Evolutionary conservation across 495 filamentous ascomycete genomes (phyloP), one percentile per base, ranked within the genome.

Genomic region (Rusavskia elegans): DNA sequence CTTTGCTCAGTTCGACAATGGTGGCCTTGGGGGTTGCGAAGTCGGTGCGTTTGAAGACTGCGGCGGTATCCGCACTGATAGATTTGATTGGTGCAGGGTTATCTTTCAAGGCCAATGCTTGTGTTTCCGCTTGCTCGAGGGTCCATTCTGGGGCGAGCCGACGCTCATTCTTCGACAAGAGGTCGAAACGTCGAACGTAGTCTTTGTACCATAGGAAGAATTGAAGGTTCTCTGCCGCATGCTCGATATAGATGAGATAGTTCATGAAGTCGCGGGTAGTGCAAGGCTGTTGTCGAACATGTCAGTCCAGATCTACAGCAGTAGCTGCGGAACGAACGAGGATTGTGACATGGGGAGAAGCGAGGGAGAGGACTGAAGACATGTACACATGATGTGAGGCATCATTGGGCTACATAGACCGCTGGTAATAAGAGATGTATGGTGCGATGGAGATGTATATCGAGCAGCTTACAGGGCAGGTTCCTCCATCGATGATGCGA

Each of bases 211-310:
- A 89, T 16, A 89, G 75, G 62, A 71, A 85, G 66, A 89, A 89
- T 63, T 89, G 84, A 29, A 89, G 72, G 62, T 87, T 87, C 66
- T 89, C 84, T 46, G 85, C 80, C 13, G 78, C 64, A 36, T 79
- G 77, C 60, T 87, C 84, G 48, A 89, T 74, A 63, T 87, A 85
- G 49, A 79, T 70, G 41, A 87, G 70, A 60, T 86, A 89, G 65
- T 85, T 83, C 80, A 87, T 84, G 61, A 89, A 88, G 56, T 89
- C 84, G 27, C 83, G 75, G 27, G 74, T 59, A 0, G 85, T 87
- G 61, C 79, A 78, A 25, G 85, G 85, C 84, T 88, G 55, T n/a
- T 48, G 11, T 25, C 27, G 7, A 23, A 32, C 23, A n/a, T 20
- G 19, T 57, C 29, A 57, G 51, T 39, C 19, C 35, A 13, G 49